phyloP scores from a whole-genome alignment of 495 filamentous ascomycete species.

The Aspergillus leporis region DNA sequence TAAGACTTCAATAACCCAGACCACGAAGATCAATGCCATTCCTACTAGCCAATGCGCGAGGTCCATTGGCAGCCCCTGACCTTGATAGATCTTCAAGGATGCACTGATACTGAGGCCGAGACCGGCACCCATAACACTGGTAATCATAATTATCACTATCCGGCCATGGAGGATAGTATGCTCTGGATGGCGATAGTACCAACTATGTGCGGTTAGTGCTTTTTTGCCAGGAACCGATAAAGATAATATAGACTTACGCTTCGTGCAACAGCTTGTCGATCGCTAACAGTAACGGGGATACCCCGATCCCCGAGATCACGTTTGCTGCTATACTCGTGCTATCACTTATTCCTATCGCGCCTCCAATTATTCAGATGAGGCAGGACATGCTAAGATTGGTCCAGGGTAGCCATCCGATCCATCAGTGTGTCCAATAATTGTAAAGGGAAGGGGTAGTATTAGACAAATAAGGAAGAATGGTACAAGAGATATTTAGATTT shows the following conservation, averaged over 20 bases:
- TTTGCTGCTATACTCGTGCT: conserved; percentile 27
- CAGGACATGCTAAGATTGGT: conserved; percentile 40
- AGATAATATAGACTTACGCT: conserved; percentile 29
- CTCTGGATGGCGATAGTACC: conserved; percentile 20
- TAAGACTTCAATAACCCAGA: conserved; percentile 30
- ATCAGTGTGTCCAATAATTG: conserved; percentile 33
- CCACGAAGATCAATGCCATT: conserved; percentile 30
- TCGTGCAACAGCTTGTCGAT: conserved; percentile 39
- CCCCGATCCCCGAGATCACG: conserved; percentile 41
- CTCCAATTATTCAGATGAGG: conserved; percentile 34
- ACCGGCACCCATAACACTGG: conserved; percentile 19
- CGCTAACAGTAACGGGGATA: conserved; percentile 45
- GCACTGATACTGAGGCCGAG: conserved; percentile 11
- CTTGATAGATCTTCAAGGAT: conserved; percentile 15
- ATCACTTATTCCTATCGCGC: conserved; percentile 29
- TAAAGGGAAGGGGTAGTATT: conserved; percentile 37
- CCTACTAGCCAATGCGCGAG: conserved; percentile 31
- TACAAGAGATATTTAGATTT: too few relatives aligned
- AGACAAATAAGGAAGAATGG: too few relatives aligned
- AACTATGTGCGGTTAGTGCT: conserved; percentile 10
- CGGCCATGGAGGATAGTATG: conserved; percentile 30
- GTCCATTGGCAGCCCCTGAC: conserved; percentile 2
- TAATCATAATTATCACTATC: conserved; percentile 19
- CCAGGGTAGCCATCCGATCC: conserved; percentile 39
- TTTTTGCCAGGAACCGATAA: conserved; percentile 3